These are phyloP conservation scores for Podaxis rugospora DNA, from an alignment of 768 basidiomycete species.

Conservation along the genomic window DNA sequence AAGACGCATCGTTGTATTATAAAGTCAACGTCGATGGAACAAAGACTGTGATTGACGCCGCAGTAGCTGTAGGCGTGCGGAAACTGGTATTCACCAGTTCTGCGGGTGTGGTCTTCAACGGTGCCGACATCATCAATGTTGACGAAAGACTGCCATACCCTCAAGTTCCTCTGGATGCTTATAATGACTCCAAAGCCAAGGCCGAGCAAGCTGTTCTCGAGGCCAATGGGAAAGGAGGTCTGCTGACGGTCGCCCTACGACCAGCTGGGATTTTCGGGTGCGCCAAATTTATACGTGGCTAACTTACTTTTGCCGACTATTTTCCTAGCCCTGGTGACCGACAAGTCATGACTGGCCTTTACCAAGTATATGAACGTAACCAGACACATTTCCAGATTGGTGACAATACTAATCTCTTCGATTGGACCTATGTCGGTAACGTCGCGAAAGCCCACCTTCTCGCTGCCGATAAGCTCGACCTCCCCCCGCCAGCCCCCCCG, in stretches of 20 bases:
- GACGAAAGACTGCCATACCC: slow-evolving; percentile 86
- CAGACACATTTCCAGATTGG: slow-evolving; percentile 95
- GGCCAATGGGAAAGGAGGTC: slow-evolving; percentile 80
- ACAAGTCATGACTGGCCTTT: slow-evolving; percentile 77
- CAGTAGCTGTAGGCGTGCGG: slow-evolving; percentile 62
- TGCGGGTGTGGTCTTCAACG: slow-evolving; percentile 87
- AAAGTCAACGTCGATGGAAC: slow-evolving; percentile 96
- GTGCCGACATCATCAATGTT: slow-evolving; percentile 71
- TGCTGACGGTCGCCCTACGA: slow-evolving; percentile 85
- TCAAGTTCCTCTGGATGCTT: slow-evolving; percentile 75
- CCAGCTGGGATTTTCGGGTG: slow-evolving; percentile 97
- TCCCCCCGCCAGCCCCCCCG: slow-evolving; percentile 41
- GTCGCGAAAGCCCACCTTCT: slow-evolving; percentile 92
- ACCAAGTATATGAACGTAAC: slow-evolving; percentile 70
- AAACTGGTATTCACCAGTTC: slow-evolving; percentile 96
- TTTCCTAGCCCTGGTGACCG: slow-evolving; percentile 79
- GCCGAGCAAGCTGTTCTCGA: slow-evolving; percentile 80
- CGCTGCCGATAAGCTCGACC: slow-evolving; percentile 81
- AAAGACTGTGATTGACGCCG: slow-evolving; percentile 77
- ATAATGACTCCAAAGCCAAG: slow-evolving; percentile 91
- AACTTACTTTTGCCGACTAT: neutral
- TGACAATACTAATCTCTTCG: slow-evolving; percentile 88
- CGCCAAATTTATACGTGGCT: slow-evolving; percentile 19
- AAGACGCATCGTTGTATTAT: slow-evolving; percentile 70
- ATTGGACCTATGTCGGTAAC: slow-evolving; percentile 97